Conservation (phyloP, 805 yeast genomes). For the Vanderwaltozyma polyspora region DNA sequence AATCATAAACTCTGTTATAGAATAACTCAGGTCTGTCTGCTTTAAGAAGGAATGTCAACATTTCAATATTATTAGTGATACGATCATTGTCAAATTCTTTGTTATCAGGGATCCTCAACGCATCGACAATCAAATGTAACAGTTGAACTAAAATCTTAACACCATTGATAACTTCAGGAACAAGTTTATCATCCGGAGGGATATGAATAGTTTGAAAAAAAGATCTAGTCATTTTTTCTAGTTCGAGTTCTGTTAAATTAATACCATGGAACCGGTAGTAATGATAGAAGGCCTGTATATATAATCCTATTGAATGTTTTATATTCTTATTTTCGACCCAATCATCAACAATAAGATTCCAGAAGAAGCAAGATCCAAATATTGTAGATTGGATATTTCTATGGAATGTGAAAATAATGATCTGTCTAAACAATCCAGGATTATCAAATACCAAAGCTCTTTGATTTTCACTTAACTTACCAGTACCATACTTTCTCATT, state of each 20-base stretch:
- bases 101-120: conserved; percentile 65
- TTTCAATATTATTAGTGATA: conserved; percentile 64
- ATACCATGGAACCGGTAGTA: conserved; percentile 18
- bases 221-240: conserved; percentile 13
- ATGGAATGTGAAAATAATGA: conserved; percentile 60
- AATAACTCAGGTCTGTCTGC: conserved; percentile 72
- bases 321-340: conserved; percentile 9
- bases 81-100: conserved; percentile 82
- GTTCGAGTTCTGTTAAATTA: conserved; percentile 15
- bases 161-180: conserved; percentile 36
- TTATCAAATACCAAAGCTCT: conserved; percentile 48
- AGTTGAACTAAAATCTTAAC: conserved; percentile 49
- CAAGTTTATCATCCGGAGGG: conserved; percentile 53
- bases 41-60: conserved; percentile 64
- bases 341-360: conserved; percentile 42
- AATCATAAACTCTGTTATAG: conserved; percentile 64
- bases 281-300: conserved; percentile 20
- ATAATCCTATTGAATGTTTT: conserved; percentile 9
- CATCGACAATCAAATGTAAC: conserved; percentile 43
- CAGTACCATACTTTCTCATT: conserved; percentile 43
- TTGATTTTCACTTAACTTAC: conserved; percentile 60
- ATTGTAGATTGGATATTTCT: conserved; percentile 48
- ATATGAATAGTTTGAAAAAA: conserved; percentile 13
- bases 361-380: conserved; percentile 54
- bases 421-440: conserved; percentile 49